phyloP scores from a whole-genome alignment of 2,329 filamentous ascomycete genomes.

The Fonsecaea nubica region DNA sequence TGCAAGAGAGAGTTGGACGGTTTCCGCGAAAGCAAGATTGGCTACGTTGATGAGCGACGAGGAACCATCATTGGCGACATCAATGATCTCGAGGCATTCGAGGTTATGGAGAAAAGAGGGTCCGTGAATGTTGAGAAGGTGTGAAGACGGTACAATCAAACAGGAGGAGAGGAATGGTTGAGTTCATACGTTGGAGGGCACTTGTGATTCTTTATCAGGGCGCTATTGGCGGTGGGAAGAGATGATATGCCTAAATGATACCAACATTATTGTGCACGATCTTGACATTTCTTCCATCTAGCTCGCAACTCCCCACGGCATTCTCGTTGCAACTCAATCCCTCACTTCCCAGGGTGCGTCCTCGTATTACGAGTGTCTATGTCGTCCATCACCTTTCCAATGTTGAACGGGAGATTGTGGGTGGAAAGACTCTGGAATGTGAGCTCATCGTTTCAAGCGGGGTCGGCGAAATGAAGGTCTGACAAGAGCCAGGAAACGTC shows the following conservation, averaged over 20 bases:
- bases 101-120: constrained; percentile 36
- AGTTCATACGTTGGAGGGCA: not conserved
- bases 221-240: not conserved
- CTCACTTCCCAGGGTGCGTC: too few species aligned
- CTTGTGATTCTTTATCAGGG: not conserved
- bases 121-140: constrained; percentile 39
- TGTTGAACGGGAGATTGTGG: not conserved
- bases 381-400: not conserved
- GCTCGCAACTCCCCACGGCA: not conserved
- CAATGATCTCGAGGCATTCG: constrained; percentile 38
- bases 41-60: constrained; percentile 42
- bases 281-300: not conserved
- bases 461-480: not conserved
- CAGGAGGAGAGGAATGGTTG: not conserved
- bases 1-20: constrained; percentile 46
- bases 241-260: not conserved
- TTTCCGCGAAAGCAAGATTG: constrained; percentile 47
- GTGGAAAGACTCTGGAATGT: not conserved
- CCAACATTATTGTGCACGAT: not conserved
- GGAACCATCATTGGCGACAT: constrained; percentile 43
- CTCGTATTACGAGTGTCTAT: too few species aligned
- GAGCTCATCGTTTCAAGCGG: not conserved
- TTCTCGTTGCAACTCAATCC: not conserved
- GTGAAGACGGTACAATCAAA: constrained; percentile 21
- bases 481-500: not conserved